Percentiles rank a stretch among this genome's conserved stretches.
phyloP scores from a whole-genome alignment of 2,329 filamentous ascomycete genomes.

The Trichoderma sp. region DNA sequence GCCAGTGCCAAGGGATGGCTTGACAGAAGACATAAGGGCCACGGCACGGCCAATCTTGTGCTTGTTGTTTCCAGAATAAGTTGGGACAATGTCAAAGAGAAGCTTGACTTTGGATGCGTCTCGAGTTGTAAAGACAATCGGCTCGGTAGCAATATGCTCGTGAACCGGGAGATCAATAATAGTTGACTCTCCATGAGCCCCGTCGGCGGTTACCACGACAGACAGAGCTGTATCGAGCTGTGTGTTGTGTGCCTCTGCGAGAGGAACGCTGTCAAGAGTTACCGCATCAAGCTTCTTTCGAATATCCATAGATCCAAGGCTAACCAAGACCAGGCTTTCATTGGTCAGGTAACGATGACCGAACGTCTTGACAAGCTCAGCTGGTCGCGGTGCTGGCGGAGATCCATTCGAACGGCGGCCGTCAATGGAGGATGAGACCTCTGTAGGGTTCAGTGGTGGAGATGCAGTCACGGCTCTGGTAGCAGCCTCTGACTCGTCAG shows the following conservation, averaged over 20 bases:
- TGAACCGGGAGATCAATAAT: constrained; percentile 92
- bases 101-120: constrained; percentile 83
- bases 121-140: constrained; percentile 81
- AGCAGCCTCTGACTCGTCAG: constrained; percentile 35
- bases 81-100: constrained; percentile 92
- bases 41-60: constrained; percentile 88
- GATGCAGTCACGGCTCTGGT: constrained; percentile 27
- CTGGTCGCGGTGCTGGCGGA: constrained; percentile 50
- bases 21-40: constrained; percentile 82
- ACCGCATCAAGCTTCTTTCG: constrained; percentile 80
- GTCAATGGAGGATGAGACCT: constrained; percentile 62
- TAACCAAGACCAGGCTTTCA: constrained; percentile 87
- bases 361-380: constrained; percentile 89
- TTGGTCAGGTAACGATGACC: constrained; percentile 92
- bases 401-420: constrained; percentile 57
- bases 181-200: constrained; percentile 82
- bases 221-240: constrained; percentile 94
- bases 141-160: constrained; percentile 90
- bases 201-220: constrained; percentile 82
- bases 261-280: constrained; percentile 81
- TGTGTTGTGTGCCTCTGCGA: constrained; percentile 85
- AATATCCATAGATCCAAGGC: constrained; percentile 91
- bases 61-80: constrained; percentile 87
- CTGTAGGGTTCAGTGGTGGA: constrained; percentile 37
- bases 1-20: constrained; percentile 77